A percentile compares a stretch with the other conserved stretches of the same genome.
These are phyloP conservation scores for Rosa lucieae DNA, from an alignment of 306 rosid species.

Conservation along the genomic window DNA sequence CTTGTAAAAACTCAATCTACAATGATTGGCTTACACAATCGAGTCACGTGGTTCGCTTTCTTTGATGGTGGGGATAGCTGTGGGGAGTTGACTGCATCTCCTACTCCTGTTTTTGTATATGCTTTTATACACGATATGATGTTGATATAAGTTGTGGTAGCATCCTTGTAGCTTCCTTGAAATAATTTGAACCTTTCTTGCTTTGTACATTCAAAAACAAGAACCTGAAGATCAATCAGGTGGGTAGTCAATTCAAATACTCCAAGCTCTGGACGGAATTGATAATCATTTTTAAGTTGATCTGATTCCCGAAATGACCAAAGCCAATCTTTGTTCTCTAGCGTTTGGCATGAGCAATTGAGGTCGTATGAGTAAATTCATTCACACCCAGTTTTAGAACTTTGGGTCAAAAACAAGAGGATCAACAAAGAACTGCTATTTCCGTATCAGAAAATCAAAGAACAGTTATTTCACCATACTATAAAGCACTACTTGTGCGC, in stretches of 20 bases:
- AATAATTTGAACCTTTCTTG: background rate
- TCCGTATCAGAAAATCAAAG: background rate
- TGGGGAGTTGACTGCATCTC: too few species aligned
- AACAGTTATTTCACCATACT: background rate
- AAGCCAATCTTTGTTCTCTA: background rate
- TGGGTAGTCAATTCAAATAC: background rate
- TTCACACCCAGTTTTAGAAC: background rate
- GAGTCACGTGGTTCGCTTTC: background rate
- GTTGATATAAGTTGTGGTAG: background rate
- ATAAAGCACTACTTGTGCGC: background rate
- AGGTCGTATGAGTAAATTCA: background rate
- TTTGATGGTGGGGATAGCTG: background rate
- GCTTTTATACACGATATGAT: background rate
- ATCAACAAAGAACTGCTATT: background rate
- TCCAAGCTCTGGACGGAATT: background rate
- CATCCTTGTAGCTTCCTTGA: background rate
- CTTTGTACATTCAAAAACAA: background rate
- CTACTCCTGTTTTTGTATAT: too few species aligned
- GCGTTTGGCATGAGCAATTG: background rate
- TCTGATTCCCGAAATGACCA: background rate
- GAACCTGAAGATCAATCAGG: background rate
- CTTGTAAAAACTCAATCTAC: background rate
- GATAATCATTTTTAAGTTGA: background rate
- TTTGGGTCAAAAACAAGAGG: background rate
- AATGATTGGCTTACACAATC: background rate